These are phyloP conservation scores for Penicillium ucsense DNA, from an alignment of 495 filamentous ascomycete genomes.

Conservation along the genomic window DNA sequence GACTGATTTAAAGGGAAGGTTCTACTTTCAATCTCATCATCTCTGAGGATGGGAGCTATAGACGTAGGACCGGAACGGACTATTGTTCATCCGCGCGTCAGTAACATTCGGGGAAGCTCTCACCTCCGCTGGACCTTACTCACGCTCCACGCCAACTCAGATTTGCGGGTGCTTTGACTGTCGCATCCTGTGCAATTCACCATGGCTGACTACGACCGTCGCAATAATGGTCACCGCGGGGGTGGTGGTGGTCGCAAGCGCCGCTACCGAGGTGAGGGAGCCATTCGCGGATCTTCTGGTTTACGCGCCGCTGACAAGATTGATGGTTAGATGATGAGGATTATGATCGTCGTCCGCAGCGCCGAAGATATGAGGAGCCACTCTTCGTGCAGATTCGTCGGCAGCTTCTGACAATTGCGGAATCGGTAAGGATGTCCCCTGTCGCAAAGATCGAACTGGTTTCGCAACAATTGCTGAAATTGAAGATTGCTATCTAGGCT, in stretches of 20 bases:
- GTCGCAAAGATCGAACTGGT: constrained; percentile 1
- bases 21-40: too few species aligned
- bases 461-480: constrained; percentile 4
- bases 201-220: constrained; percentile 71
- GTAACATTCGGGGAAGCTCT: constrained; percentile 1
- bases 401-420: constrained; percentile 73
- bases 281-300: not conserved
- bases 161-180: not conserved
- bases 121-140: not conserved
- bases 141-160: not conserved
- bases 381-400: constrained; percentile 65
- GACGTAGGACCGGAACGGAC: not conserved
- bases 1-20: too few species aligned
- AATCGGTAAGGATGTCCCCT: constrained; percentile 48
- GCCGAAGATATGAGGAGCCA: constrained; percentile 73
- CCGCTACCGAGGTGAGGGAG: constrained; percentile 43
- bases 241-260: constrained; percentile 56
- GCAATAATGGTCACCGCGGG: constrained; percentile 39
- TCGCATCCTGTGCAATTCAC: not conserved
- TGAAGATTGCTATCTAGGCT: constrained; percentile 34
- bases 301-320: constrained; percentile 4
- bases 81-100: not conserved
- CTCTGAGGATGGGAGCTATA: not conserved
- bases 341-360: constrained; percentile 59
- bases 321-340: constrained; percentile 61